Evolutionary conservation across 805 yeast genomes (phyloP).

Genomic region (Suhomyces pyralidae): DNA sequence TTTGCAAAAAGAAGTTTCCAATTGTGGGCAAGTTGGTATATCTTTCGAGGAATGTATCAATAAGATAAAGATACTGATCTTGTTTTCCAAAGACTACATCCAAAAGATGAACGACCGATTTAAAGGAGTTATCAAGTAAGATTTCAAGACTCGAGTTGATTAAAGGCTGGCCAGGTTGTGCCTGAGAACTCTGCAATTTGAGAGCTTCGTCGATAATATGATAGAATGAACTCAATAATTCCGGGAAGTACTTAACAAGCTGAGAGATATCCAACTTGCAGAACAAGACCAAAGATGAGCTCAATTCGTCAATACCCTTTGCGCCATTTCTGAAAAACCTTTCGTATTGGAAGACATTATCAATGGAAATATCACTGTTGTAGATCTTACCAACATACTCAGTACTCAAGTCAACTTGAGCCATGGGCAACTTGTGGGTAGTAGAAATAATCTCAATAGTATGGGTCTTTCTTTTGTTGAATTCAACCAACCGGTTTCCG

Average conservation of each 20-base stretch:
- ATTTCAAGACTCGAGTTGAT: constrained; percentile 23
- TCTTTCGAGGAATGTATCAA: constrained; percentile 47
- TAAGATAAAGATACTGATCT: constrained; percentile 57
- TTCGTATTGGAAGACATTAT: constrained; percentile 53
- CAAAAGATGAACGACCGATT: constrained; percentile 56
- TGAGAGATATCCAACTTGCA: constrained; percentile 53
- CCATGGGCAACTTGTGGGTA: constrained; percentile 34
- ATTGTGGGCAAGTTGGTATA: constrained; percentile 41
- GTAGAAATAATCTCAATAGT: constrained; percentile 43
- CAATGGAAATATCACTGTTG: constrained; percentile 56
- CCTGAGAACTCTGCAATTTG: neutral
- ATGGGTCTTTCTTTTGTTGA: constrained; percentile 40
- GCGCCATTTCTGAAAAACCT: constrained; percentile 42
- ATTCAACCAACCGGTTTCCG: constrained; percentile 47
- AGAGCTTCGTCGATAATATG: constrained; percentile 28
- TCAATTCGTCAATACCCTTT: constrained; percentile 42
- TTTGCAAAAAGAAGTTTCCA: constrained; percentile 49
- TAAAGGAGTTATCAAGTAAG: constrained; percentile 42
- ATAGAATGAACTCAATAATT: constrained; percentile 41
- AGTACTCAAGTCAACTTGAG: constrained; percentile 53
- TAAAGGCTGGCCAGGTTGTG: constrained; percentile 14
- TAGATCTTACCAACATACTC: constrained; percentile 67
- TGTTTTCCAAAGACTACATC: constrained; percentile 65
- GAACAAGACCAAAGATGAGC: constrained; percentile 47
- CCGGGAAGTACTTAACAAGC: constrained; percentile 60